These are phyloP conservation scores for Gryganskiella cystojenkinii DNA, from an alignment of 192 early-diverging fungal species.

Conservation along the genomic window DNA sequence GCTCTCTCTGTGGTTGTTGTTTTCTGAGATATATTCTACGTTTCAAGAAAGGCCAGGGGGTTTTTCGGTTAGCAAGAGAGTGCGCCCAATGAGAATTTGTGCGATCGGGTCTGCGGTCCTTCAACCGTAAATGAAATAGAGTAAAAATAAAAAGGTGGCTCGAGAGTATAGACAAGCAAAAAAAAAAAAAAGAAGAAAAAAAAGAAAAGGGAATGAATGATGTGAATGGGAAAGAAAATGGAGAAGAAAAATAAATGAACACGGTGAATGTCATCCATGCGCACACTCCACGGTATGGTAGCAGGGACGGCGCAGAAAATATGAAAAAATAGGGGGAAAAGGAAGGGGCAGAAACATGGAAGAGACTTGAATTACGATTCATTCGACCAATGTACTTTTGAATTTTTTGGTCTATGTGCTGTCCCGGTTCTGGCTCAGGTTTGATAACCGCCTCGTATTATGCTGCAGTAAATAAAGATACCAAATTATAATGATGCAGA, in stretches of 20 bases:
- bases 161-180: no score
- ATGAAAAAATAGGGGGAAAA: not conserved
- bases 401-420: not conserved
- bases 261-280: no score
- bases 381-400: not conserved
- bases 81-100: no score
- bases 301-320: not conserved
- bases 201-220: no score
- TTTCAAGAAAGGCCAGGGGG: not conserved
- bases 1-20: slow-evolving; percentile 14
- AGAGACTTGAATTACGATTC: not conserved
- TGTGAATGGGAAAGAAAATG: no score
- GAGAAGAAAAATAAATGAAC: no score
- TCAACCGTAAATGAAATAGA: not conserved
- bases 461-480: no score
- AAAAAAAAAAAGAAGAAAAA: not conserved
- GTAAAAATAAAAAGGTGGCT: not conserved
- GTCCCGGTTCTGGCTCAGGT: not conserved
- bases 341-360: not conserved
- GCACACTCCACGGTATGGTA: no score
- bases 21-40: slow-evolving; percentile 25
- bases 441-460: no score
- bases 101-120: not conserved
- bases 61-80: no score
- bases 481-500: no score